phyloP scores from a whole-genome alignment of 345 rosid genomes.

The Sisymbrium irio region DNA sequence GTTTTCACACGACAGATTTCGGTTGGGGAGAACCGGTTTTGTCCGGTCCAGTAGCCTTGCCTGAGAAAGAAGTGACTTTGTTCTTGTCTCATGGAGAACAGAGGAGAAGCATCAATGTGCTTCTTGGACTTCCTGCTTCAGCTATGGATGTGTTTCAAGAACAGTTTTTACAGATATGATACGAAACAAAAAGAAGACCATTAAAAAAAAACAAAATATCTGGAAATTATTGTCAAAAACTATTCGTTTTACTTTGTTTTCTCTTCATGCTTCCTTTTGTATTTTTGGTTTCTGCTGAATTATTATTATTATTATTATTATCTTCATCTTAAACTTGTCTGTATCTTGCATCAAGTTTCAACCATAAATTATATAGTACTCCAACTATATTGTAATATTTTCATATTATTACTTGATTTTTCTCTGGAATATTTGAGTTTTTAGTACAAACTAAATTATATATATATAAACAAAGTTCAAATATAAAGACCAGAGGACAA shows the following conservation, averaged over 20 bases:
- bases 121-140: constrained; percentile 77
- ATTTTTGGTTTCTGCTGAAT: constrained; percentile 5
- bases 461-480: neutral
- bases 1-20: constrained; percentile 76
- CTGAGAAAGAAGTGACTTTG: constrained; percentile 84
- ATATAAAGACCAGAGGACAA: neutral
- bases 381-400: constrained; percentile 1
- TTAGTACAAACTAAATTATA: neutral
- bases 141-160: constrained; percentile 74
- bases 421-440: neutral
- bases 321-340: constrained; percentile 25
- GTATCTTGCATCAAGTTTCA: constrained; percentile 29
- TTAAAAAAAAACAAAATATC: neutral
- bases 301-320: constrained; percentile 13
- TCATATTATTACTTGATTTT: neutral
- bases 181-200: neutral
- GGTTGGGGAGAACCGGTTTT: constrained; percentile 92
- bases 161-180: constrained; percentile 43
- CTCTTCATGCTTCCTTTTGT: neutral
- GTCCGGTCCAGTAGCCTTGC: constrained; percentile 85
- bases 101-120: constrained; percentile 82
- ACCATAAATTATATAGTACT: constrained; percentile 25
- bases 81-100: constrained; percentile 81
- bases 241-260: constrained; percentile 27
- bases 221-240: constrained; percentile 14